Base-by-base conservation (phyloP, 192 early-diverging fungal genomes). In the Coemansia sp. region DNA sequence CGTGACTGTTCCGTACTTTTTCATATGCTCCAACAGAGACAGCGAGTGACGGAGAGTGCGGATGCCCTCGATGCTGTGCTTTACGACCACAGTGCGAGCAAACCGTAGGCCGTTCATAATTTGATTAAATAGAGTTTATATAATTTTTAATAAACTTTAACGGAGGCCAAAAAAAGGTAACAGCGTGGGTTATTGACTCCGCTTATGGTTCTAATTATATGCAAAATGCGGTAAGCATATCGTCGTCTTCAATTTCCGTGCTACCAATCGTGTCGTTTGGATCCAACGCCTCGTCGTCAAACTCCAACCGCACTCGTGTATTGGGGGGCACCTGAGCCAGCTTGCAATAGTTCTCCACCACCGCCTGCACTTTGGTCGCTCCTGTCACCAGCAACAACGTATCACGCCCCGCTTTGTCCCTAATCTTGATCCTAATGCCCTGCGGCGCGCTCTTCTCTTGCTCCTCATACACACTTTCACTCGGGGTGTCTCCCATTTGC, bases 201-300 rank as follows among this genome's bases (percentile, higher is more conserved):
- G 28, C 31, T 31, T 31, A 31, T 31, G 31, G 31, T 31, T 31
- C 31, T 31, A 31, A 31, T 31, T 40, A 84, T 21, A 34, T 62
- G 28, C 62, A 81, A 11, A 60, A 64, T 5, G 72, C 84, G 5
- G 73, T 62, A 5, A 87, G 61, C 85, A 87, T 87, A 53, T 87
- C 85, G 19, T 51, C 49, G 49, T 51, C 49, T 9, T 51, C 49
- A 19, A 51, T 69, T 11, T 87, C 86, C 1, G 84, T 84, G 17
- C 83, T 73, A 25, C 73, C 82, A 15, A 87, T 65, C 0, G 71
- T 69, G 25, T 21, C 53, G 23, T 20, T 55, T 1, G 81, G 83
- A 54, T 85, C 72, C 2, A 87, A 71, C 8, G 25, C 58, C 52
- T 85, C 85, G 47, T 84, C 83, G 42, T 87, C 86, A 72, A 85